Evolutionary conservation across 176 grass and related monocot genomes (phyloP), one percentile per base, ranked within the genome.

Genomic region (Secale cereale): DNA sequence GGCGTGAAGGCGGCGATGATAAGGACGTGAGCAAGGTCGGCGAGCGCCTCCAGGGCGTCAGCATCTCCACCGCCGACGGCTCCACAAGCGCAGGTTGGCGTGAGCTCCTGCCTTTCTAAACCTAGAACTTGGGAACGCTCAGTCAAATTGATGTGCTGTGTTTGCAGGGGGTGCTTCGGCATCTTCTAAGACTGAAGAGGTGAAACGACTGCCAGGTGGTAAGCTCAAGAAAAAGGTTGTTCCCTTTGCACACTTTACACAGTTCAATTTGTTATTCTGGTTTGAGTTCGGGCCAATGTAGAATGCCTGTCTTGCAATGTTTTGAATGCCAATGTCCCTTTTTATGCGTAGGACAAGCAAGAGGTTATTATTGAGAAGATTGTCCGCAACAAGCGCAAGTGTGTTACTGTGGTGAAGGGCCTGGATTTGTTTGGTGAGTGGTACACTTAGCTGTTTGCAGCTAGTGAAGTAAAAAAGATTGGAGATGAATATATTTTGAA

Each of bases 291-390:
- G 35, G 14, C 4, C 4, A 26, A 23, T 39, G 27, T 19, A 61
- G 46, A 74, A 20, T 80, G 3, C 30, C 15, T 9, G 9, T 48
- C 8, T 19, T 45, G 12, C 45, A 60, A 1, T 60, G 7, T 79
- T 45, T 28, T 66, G 14, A 0, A 4, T 13, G 60, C 4, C 19
- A 17, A 39, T 11, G 14, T 54, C 40, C 20, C 20, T 70, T 88
- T 62, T 17, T 8, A 68, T 5, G 6, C 74, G 62, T 76, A 99
- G 97, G 97, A 97, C 2, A 99, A 94, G 80, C 92, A 90, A 91
- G 97, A 99, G 88, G 86, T 99, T 86, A 78, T 97, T 5, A 99
- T 99, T 25, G 92, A 99, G 88, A 99, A 99, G 94, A 99, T 99
- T 89, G 90, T 99, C 65, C 97, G 97, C 59, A 99, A 99, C 80